These are phyloP conservation scores for Closterium sp. DNA, from an alignment of 139 green algal species.

Conservation along the genomic window DNA sequence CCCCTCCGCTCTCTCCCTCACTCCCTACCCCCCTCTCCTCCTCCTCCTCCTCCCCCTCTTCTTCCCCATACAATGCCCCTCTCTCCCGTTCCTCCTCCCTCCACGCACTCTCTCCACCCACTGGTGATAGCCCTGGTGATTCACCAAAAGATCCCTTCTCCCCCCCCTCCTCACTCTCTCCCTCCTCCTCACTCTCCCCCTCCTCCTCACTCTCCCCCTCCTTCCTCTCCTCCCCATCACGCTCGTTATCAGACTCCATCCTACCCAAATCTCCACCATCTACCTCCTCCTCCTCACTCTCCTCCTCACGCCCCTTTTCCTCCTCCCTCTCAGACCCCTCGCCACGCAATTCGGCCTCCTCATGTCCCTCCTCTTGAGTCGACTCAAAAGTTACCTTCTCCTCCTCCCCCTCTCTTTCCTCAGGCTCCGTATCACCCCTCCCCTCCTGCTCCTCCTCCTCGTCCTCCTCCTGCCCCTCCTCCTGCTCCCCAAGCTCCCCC, in stretches of 20 bases:
- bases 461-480: neutral
- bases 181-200: neutral
- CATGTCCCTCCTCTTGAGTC: too few species aligned
- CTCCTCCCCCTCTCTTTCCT: neutral
- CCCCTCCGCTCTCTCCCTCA: neutral
- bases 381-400: neutral
- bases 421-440: neutral
- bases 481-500: neutral
- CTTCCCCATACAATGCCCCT: too few species aligned
- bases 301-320: neutral
- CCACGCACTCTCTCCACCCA: too few species aligned
- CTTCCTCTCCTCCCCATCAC: neutral
- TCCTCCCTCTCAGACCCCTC: neutral
- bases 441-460: neutral
- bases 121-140: too few species aligned
- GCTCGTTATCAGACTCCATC: neutral
- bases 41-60: neutral
- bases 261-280: too few species aligned
- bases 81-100: too few species aligned
- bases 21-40: neutral
- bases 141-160: too few species aligned
- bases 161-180: too few species aligned
- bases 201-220: neutral
- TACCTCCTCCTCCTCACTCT: too few species aligned
- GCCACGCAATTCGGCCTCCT: too few species aligned